Conservation (phyloP, 225 moss, liverwort and hornwort species). For the Marchantia polymorpha region DNA sequence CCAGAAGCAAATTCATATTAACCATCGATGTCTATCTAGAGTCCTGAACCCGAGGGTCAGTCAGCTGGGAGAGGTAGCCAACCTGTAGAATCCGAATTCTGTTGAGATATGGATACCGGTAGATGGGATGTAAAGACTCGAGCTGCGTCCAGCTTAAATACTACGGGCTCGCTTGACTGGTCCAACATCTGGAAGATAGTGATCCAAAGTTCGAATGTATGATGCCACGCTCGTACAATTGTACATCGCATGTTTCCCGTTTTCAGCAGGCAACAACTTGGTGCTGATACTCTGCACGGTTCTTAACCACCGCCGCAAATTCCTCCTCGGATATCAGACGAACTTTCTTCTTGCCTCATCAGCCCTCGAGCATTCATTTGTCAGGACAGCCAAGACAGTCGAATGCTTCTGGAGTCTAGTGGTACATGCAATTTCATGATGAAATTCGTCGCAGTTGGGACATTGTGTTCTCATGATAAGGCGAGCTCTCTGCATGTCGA, state of each 20-base stretch:
- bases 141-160: slow-evolving; percentile 10
- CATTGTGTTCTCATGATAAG: no score
- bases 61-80: not conserved
- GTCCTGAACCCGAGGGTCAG: not conserved
- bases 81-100: slow-evolving; percentile 7
- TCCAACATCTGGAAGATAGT: not conserved
- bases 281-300: slow-evolving; percentile 10
- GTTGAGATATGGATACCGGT: not conserved
- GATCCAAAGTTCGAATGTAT: not conserved
- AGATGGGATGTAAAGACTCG: slow-evolving; percentile 3
- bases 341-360: not conserved
- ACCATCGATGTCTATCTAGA: not conserved
- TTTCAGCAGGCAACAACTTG: not conserved
- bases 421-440: no score
- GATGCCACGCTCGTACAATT: not conserved
- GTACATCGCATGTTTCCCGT: slow-evolving; percentile 8
- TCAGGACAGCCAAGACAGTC: no score
- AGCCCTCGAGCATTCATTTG: not conserved
- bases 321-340: not conserved
- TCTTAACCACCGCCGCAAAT: slow-evolving; percentile 12
- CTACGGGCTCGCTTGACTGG: not conserved
- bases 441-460: no score
- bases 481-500: no score
- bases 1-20: not conserved
- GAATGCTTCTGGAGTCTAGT: no score